Evolutionary conservation across 169 alveolate species (phyloP).

Genomic region (Plasmodium inui): DNA sequence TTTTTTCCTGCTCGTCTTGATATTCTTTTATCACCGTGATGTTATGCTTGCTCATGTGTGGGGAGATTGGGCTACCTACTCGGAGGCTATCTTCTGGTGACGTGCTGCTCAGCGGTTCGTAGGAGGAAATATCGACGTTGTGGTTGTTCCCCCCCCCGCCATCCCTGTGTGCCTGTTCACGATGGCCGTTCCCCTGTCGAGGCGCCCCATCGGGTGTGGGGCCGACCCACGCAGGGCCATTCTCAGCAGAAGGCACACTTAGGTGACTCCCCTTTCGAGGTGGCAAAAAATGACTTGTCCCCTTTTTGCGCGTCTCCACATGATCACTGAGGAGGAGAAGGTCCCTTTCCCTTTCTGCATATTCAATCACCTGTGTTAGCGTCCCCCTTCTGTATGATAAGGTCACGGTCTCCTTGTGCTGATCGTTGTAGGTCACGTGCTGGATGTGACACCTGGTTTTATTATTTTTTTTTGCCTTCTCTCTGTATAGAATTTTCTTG

Average conservation of each 20-base stretch:
- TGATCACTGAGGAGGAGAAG: background rate
- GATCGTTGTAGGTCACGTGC: background rate
- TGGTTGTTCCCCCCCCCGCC: background rate
- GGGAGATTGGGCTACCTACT: background rate
- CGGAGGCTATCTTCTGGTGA: background rate
- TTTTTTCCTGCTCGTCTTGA: background rate
- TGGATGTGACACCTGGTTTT: background rate
- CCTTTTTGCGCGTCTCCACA: background rate
- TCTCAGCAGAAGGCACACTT: background rate
- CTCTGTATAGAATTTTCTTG: constrained; percentile 39
- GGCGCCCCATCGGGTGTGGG: background rate
- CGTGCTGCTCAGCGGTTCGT: background rate
- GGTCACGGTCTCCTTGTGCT: constrained; percentile 22
- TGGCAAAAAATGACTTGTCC: background rate
- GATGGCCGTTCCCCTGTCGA: background rate
- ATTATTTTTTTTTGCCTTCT: constrained; percentile 21
- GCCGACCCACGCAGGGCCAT: background rate
- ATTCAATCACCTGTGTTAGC: constrained; percentile 38
- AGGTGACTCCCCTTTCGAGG: background rate
- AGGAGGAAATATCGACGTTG: background rate
- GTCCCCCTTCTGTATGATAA: constrained; percentile 18
- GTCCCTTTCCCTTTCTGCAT: background rate
- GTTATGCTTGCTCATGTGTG: background rate
- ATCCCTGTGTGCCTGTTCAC: background rate
- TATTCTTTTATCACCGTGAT: constrained; percentile 5